phyloP scores from a whole-genome alignment of 441 rosid genomes.

The Sinapis alba region DNA sequence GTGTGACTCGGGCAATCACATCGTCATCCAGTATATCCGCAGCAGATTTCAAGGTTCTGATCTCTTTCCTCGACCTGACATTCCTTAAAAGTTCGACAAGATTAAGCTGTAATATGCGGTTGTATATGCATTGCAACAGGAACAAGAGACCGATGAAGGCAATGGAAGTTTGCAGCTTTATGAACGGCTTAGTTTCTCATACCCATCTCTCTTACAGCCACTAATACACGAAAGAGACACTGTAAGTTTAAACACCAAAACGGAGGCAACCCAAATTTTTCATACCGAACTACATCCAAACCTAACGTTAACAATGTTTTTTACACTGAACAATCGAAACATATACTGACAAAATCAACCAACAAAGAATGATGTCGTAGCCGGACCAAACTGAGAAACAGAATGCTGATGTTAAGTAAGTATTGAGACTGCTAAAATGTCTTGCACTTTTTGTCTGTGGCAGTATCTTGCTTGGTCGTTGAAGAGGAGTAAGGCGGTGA shows the following conservation, averaged over 20 bases:
- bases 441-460: not conserved
- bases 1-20: slow-evolving; percentile 65
- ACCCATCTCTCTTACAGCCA: slow-evolving; percentile 73
- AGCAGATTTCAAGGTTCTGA: slow-evolving; percentile 51
- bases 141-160: slow-evolving; percentile 40
- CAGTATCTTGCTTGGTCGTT: slow-evolving; percentile 90
- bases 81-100: not conserved
- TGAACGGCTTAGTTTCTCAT: slow-evolving; percentile 65
- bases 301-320: not conserved
- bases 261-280: not conserved
- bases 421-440: not conserved
- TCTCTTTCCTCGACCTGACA: not conserved
- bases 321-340: not conserved
- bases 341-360: not conserved
- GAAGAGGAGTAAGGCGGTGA: slow-evolving; percentile 90
- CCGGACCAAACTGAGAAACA: not conserved
- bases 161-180: slow-evolving; percentile 58
- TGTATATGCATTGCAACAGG: slow-evolving; percentile 40
- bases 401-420: not conserved
- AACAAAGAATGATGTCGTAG: not conserved
- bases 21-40: slow-evolving; percentile 49
- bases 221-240: slow-evolving; percentile 88
- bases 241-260: slow-evolving; percentile 41
- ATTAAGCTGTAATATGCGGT: not conserved
- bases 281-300: not conserved